These are phyloP conservation scores for Wickerhamiella vanderwaltii DNA, from an alignment of 805 yeast species.

Conservation along the genomic window DNA sequence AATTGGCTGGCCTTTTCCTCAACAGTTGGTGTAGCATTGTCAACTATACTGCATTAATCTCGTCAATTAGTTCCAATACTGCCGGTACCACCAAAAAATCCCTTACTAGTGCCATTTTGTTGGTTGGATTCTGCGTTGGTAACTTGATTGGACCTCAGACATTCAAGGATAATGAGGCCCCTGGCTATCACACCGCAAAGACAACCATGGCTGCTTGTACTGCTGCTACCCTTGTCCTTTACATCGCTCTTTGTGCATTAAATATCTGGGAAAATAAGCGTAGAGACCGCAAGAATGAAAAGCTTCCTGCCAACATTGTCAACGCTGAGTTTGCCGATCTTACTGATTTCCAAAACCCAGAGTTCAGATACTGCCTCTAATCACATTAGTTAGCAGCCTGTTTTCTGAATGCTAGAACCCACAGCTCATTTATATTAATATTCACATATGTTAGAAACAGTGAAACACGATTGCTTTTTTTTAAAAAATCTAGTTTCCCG, in stretches of 20 bases:
- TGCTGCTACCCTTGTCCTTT: conserved; percentile 28
- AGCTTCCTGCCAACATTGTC: conserved; percentile 2
- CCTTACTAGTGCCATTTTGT: conserved; percentile 43
- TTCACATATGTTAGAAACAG: too few species aligned
- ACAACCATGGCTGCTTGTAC: conserved; percentile 44
- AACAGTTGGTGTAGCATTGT: conserved; percentile 19
- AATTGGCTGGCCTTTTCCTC: conserved; percentile 33
- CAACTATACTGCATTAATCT: conserved; percentile 23
- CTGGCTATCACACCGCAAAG: conserved; percentile 45
- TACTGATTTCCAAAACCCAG: conserved; percentile 41
- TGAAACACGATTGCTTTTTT: too few species aligned
- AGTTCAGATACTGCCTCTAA: conserved; percentile 33
- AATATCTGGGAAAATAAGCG: conserved; percentile 13
- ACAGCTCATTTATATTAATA: too few species aligned
- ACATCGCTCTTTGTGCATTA: conserved; percentile 21
- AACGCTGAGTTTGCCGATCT: conserved; percentile 33
- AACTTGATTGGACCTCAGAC: conserved; percentile 65
- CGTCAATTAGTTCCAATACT: conserved; percentile 34
- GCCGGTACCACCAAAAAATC: conserved; percentile 67
- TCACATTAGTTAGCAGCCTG: background rate
- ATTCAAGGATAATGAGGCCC: conserved; percentile 45
- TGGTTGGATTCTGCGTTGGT: conserved; percentile 57
- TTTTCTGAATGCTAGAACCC: too few species aligned
- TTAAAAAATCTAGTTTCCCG: too few species aligned
- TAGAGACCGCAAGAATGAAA: conserved; percentile 11